Evolutionary conservation across 257 asterid species (phyloP).

Genomic region (Verbena officinalis): DNA sequence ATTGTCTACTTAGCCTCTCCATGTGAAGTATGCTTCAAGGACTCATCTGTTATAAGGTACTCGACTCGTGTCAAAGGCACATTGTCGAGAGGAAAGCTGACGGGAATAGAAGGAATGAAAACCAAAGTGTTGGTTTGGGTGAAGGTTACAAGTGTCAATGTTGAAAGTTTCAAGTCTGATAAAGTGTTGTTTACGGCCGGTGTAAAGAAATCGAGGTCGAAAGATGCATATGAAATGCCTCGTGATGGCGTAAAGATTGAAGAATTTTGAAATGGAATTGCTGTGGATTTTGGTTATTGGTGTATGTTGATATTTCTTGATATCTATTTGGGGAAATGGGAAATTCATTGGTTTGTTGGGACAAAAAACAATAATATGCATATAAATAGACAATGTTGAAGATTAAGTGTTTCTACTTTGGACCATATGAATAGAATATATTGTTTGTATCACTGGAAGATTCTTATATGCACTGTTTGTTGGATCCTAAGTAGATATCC

Average conservation of each 20-base stretch:
- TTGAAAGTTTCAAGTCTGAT: constrained; percentile 81
- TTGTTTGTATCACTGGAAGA: not conserved
- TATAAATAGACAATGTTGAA: not conserved
- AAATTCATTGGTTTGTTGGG: constrained; percentile 16
- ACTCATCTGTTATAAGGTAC: constrained; percentile 69
- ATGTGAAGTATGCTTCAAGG: constrained; percentile 86
- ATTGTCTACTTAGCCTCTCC: constrained; percentile 70
- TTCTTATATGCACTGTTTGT: too few relatives aligned
- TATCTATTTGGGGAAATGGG: constrained; percentile 3
- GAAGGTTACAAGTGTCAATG: constrained; percentile 58
- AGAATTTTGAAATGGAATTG: constrained; percentile 52
- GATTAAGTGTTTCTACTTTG: not conserved
- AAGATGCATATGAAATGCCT: constrained; percentile 78
- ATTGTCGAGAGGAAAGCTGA: constrained; percentile 79
- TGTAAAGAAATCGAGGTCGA: constrained; percentile 82
- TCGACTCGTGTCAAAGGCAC: constrained; percentile 78
- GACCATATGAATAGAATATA: not conserved
- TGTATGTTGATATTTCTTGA: constrained; percentile 9
- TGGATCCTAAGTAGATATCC: too few relatives aligned
- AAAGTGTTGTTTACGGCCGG: constrained; percentile 92
- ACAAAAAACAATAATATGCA: not conserved
- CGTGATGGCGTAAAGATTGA: constrained; percentile 61
- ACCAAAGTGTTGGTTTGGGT: constrained; percentile 94
- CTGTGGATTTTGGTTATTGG: not conserved
- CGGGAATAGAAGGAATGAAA: constrained; percentile 85